Conservation (phyloP, 2,329 filamentous ascomycete species). For the Mycosphaerella sp. region DNA sequence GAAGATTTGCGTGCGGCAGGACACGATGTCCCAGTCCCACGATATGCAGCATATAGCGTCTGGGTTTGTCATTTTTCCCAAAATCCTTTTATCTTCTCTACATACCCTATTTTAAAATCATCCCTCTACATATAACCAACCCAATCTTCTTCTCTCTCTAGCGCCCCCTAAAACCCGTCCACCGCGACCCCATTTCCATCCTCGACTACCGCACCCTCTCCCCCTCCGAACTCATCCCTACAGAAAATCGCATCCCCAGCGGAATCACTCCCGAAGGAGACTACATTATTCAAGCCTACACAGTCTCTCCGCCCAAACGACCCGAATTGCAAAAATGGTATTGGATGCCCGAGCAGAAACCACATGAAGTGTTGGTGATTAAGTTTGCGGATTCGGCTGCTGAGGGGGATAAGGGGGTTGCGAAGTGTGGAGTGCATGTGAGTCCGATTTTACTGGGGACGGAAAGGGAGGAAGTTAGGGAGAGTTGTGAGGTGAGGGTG, state of each 20-base stretch:
- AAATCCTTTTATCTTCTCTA: no score
- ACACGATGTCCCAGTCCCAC: constrained; percentile 14
- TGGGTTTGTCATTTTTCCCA: constrained; percentile 9
- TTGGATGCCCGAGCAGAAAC: constrained; percentile 18
- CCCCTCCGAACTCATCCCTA: constrained; percentile 13
- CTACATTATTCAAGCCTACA: constrained; percentile 16
- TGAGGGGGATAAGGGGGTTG: constrained; percentile 8
- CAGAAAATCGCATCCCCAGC: constrained; percentile 16
- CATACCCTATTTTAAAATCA: no score
- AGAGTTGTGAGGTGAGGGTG: constrained; percentile 17
- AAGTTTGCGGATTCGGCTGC: constrained; percentile 18
- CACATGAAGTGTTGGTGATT: constrained; percentile 17
- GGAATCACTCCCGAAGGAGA: constrained; percentile 12
- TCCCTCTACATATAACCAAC: no score
- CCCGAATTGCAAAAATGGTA: constrained; percentile 19
- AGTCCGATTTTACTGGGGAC: constrained; percentile 14
- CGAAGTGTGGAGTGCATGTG: constrained; percentile 14
- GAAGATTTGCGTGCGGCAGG: constrained; percentile 11
- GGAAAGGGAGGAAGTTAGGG: constrained; percentile 11
- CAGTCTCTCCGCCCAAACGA: constrained; percentile 9
- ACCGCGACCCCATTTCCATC: constrained; percentile 18
- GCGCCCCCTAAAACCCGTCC: constrained; percentile 18
- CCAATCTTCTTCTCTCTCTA: neutral
- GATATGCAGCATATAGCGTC: constrained; percentile 16
- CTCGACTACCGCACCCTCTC: constrained; percentile 16